phyloP scores from a whole-genome alignment of 768 basidiomycete species.

The Boletus sp. region DNA sequence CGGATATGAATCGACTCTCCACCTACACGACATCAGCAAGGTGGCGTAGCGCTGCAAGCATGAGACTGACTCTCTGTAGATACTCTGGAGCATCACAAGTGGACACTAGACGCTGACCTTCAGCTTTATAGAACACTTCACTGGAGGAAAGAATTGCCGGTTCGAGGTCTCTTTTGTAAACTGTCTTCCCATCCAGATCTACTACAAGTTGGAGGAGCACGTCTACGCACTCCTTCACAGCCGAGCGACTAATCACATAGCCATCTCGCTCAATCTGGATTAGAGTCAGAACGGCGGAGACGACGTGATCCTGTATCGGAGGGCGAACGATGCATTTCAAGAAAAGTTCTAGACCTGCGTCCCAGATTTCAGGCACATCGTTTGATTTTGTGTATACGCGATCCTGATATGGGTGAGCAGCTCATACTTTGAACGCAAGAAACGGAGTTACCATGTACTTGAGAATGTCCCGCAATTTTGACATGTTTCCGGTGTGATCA shows the following conservation, averaged over 20 bases:
- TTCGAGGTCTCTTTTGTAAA: conserved; percentile 85
- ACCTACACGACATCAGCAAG: conserved; percentile 46
- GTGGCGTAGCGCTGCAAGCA: neutral
- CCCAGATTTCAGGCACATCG: conserved; percentile 75
- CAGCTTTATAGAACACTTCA: conserved; percentile 70
- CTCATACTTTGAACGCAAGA: neutral
- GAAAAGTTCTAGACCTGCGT: conserved; percentile 82
- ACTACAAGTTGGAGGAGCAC: conserved; percentile 70
- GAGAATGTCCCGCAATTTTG: conserved; percentile 82
- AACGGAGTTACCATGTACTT: conserved; percentile 83
- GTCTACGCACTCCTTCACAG: conserved; percentile 84
- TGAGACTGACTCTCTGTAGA: conserved; percentile 61
- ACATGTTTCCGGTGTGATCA: conserved; percentile 87
- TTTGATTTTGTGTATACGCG: conserved; percentile 77
- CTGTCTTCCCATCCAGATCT: conserved; percentile 46
- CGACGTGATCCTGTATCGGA: conserved; percentile 80
- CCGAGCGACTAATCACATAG: conserved; percentile 85
- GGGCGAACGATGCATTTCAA: conserved; percentile 72
- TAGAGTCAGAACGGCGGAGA: conserved; percentile 79
- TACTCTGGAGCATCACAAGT: conserved; percentile 81
- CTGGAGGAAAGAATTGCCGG: conserved; percentile 77
- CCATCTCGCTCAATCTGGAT: conserved; percentile 91
- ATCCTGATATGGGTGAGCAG: conserved; percentile 55
- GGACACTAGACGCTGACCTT: conserved; percentile 67
- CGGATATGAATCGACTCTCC: conserved; percentile 76